Evolutionary conservation across 1,284 basidiomycete species (phyloP), one percentile per base, ranked within the genome.

Genomic region (Pholiota adiposa): DNA sequence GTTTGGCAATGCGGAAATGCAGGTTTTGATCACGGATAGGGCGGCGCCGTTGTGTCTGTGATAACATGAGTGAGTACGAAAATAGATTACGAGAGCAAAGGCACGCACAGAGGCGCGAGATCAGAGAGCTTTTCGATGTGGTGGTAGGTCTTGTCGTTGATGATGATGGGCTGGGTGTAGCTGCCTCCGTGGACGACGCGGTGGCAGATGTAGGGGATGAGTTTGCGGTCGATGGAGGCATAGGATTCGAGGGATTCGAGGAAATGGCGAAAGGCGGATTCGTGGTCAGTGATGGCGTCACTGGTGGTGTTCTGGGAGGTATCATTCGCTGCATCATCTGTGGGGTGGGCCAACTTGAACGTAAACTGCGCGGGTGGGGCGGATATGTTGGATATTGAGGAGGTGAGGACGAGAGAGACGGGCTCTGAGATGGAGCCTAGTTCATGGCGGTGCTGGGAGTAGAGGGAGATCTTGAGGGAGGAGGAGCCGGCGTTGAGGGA

Each of bases 141-240:
- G 52, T 85, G 75, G 73, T 79, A 89, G 58, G 77, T 88, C 68
- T 79, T 80, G 68, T 81, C 81, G 68, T 76, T 86, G 60, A 96
- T 86, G 40, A 84, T 65, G 14, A 93, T 85, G 0, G 92, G 89
- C 25, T 85, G 79, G 19, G 77, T 78, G 67, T 89, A 90, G 51
- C 85, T 83, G 2, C 93, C 93, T 2, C 94, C 94, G 67, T 96
- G 94, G 1, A 96, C 94, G 50, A 94, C 88, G 31, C 86, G 82
- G 69, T 92, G 88, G 64, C 88, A 89, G 44, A 89, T 78, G 59
- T 84, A 78, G 5, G 70, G 73, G 56, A 92, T 83, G 2, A 79
- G 64, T 34, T 73, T 67, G 16, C 70, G 71, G 63, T 84, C 77
- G 44, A 88, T 79, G 51, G 74, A 73, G 2, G 73, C 74, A 29